Evolutionary conservation across 2,329 filamentous ascomycete species (phyloP), one percentile per base, ranked within the genome.

Genomic region (Hypomyces perniciosus): DNA sequence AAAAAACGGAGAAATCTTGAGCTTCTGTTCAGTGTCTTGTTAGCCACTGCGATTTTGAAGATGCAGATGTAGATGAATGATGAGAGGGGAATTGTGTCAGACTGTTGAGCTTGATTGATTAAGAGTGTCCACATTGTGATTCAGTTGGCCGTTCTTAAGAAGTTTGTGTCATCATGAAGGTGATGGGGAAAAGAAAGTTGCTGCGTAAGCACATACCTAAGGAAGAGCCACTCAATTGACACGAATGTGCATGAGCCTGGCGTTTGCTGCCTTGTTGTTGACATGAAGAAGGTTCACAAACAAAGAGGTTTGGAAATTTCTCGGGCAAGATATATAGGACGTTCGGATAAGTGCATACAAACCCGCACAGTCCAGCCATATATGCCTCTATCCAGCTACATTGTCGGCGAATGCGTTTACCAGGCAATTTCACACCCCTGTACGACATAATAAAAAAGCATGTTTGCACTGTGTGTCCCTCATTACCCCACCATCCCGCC

Each of bases 81-180:
- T 31, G n/a, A 42, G 33, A 27, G 10, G 35, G 40, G 38, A 47
- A 27, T 37, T 9, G 43, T 43, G 57, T 82, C 79, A 83, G 78
- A 83, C 76, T 81, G 76, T 80, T 81, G 77, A 82, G 78, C 78
- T 81, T 82, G 79, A 80, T 20, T 77, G 71, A 68, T 69, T 74
- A 72, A 69, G 71, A 58, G 45, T 61, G 62, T 81, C 79, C 76
- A 80, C 79, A 82, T 75, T 59, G 64, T 62, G 61, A 69, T 81
- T 83, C 77, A 77, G 80, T 79, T 81, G 79, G 79, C 79, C 78
- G 79, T 83, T 83, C 79, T 81, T 81, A 80, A 79, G 64, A 68
- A 78, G 71, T 64, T 59, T 71, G 54, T 71, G 68, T 83, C 79
- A 83, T 83, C 79, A 80, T 70, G 54, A 55, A 61, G 52, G 42